A percentile compares a stretch with the other conserved stretches of the same genome.
These are phyloP conservation scores for Chaetomiaceae sp. DNA, from an alignment of 2,329 filamentous ascomycete genomes.

Conservation along the genomic window DNA sequence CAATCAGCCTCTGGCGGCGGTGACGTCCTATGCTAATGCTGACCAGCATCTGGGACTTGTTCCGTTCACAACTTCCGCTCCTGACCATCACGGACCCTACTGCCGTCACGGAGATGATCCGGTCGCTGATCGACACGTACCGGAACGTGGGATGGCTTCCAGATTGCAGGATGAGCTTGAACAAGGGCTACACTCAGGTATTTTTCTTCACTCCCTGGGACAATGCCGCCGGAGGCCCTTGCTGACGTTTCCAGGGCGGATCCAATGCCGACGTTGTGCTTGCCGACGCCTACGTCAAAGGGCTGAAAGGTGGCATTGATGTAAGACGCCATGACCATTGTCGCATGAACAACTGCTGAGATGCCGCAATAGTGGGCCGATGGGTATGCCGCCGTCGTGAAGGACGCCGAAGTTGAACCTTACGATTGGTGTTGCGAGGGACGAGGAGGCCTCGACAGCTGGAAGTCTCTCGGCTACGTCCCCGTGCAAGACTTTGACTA, in stretches of 20 bases:
- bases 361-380: slow-evolving; percentile 49
- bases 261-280: slow-evolving; percentile 67
- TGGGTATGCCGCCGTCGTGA: slow-evolving; percentile 64
- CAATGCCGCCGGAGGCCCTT: neutral
- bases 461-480: slow-evolving; percentile 67
- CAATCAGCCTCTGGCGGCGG: too few species aligned
- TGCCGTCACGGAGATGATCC: slow-evolving; percentile 59
- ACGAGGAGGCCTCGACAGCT: slow-evolving; percentile 63
- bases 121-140: slow-evolving; percentile 67
- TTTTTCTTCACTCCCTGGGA: slow-evolving; percentile 24
- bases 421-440: slow-evolving; percentile 64
- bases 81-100: slow-evolving; percentile 61
- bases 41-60: slow-evolving; percentile 60
- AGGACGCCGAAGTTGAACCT: slow-evolving; percentile 66
- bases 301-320: slow-evolving; percentile 52
- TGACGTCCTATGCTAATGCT: slow-evolving; percentile 4
- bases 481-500: slow-evolving; percentile 63
- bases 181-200: slow-evolving; percentile 63
- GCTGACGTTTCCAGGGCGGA: slow-evolving; percentile 47
- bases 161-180: slow-evolving; percentile 71
- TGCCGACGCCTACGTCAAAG: slow-evolving; percentile 62
- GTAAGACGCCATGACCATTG: slow-evolving; percentile 17
- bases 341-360: slow-evolving; percentile 14
- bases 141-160: slow-evolving; percentile 64
- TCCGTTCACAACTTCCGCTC: slow-evolving; percentile 62